A percentile compares a stretch with the other conserved stretches of the same genome.
These are phyloP conservation scores for Phytophthora pluvialis DNA, from an alignment of 352 stramenopile genomes.

Conservation along the genomic window DNA sequence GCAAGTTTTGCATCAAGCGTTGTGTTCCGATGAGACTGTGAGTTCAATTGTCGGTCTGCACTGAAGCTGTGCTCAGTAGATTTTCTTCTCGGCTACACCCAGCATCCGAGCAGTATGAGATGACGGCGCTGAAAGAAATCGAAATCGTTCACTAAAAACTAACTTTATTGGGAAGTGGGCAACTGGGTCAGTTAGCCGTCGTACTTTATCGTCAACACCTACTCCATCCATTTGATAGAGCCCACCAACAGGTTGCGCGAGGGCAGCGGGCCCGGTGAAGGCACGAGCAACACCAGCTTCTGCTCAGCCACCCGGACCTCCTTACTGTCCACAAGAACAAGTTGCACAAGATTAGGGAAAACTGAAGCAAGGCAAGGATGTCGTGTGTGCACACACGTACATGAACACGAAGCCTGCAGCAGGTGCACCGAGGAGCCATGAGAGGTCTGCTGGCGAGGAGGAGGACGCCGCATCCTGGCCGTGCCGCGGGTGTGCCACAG, in stretches of 20 bases:
- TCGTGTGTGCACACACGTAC: constrained; percentile 45
- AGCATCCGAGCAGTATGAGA: constrained; percentile 7
- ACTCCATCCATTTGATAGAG: constrained; percentile 90
- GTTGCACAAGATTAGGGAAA: constrained; percentile 6
- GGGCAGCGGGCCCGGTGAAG: constrained; percentile 76
- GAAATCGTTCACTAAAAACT: constrained; percentile 26
- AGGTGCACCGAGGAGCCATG: constrained; percentile 64
- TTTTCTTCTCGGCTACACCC: not conserved
- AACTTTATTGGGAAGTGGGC: constrained; percentile 23
- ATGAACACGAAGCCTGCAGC: constrained; percentile 87
- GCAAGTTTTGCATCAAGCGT: constrained; percentile 8
- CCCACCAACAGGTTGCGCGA: constrained; percentile 82
- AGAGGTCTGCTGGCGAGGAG: constrained; percentile 53
- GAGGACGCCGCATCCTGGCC: constrained; percentile 45
- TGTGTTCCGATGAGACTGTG: constrained; percentile 1
- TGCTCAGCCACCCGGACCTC: constrained; percentile 78
- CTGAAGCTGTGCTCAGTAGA: constrained; percentile 1
- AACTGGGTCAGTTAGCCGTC: not conserved
- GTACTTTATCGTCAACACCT: constrained; percentile 15
- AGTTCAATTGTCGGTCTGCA: constrained; percentile 4
- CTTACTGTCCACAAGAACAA: constrained; percentile 49
- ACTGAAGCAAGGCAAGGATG: not conserved
- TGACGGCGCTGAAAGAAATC: constrained; percentile 9
- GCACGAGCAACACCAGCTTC: constrained; percentile 85
- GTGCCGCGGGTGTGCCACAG: constrained; percentile 60